Conservation (phyloP, 1,139 yeast species). For the Debaryomyces robertsiae region DNA sequence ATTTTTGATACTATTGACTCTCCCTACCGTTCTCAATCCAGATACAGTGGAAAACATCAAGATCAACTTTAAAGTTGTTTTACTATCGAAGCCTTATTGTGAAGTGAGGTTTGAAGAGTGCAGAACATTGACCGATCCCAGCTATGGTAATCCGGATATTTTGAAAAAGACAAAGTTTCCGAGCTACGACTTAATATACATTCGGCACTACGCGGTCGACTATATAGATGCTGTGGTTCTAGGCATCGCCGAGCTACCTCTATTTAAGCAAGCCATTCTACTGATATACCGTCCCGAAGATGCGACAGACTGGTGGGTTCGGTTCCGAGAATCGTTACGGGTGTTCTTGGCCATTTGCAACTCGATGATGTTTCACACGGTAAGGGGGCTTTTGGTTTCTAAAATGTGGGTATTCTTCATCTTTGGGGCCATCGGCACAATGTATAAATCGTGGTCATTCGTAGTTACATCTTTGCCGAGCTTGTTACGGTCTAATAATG, state of each 20-base stretch:
- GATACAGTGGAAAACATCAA: conserved; percentile 15
- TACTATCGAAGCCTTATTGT: conserved; percentile 21
- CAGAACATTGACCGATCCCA: conserved; percentile 14
- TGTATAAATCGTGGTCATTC: conserved; percentile 18
- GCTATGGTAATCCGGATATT: conserved; percentile 13
- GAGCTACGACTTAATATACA: conserved; percentile 21
- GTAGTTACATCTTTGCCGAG: conserved; percentile 14
- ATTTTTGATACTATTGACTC: conserved; percentile 10
- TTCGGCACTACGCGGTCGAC: conserved; percentile 20
- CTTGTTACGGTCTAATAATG: conserved; percentile 13
- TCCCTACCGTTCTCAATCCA: conserved; percentile 17
- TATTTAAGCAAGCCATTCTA: conserved; percentile 7
- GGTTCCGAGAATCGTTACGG: conserved; percentile 17
- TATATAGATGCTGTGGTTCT: conserved; percentile 17
- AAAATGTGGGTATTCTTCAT: conserved; percentile 24
- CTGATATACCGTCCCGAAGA: conserved; percentile 6
- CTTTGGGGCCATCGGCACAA: conserved; percentile 17
- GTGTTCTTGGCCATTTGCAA: conserved; percentile 21
- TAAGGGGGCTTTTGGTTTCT: conserved; percentile 22
- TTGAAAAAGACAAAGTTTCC: conserved; percentile 17
- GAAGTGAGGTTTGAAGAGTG: conserved; percentile 20
- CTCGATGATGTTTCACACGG: conserved; percentile 20
- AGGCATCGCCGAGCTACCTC: conserved; percentile 7
- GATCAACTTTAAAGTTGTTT: conserved; percentile 18
- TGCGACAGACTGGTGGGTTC: conserved; percentile 13